Evolutionary conservation across 352 stramenopile genomes (phyloP), one percentile per base, ranked within the genome.

Genomic region (Globisporangium barbulae): DNA sequence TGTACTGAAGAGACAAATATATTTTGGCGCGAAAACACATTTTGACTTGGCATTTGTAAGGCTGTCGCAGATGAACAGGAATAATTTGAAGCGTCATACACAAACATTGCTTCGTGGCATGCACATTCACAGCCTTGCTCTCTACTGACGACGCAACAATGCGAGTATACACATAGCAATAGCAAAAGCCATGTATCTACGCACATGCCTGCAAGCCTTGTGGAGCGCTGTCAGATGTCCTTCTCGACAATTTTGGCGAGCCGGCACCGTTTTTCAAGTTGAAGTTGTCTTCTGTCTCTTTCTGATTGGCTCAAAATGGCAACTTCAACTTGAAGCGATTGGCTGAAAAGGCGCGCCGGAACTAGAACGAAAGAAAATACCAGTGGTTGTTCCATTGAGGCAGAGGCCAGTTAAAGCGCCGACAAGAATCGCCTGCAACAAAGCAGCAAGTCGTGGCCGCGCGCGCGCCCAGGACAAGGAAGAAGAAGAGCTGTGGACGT

Each of bases 231-330:
- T 41, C 10, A 9, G 15, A 41, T 41, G 12, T 30, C 33, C 55
- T 69, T 55, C 62, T 54, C 41, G 56, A 37, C 66, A 59, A 73
- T 67, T 28, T 49, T 49, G 19, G 42, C 19, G 42, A 22, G 19
- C 19, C 39, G 8, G 39, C 39, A 9, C 39, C 19, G 9, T 19
- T 45, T 45, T 33, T 59, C 71, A 78, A 78, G 71, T 78, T 78
- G 71, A 78, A 78, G 71, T 78, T 78, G 68, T 57, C 58, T 33
- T 12, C 2, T 48, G 1, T 15, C 13, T 1, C 0, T 1, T 12
- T 44, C 3, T 47, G 10, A 75, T 84, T 75, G 74, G 69, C 10
- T 64, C 33, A 76, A 75, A 74, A 39, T 2, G 2, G 19, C 0
- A n/a, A 12, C 21, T 25, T 13, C 15, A 13, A 19, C 41, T 64